Percentiles rank a stretch among this genome's conserved stretches.
phyloP scores from a whole-genome alignment of 2,329 filamentous ascomycete species.

The Cladosporium oxysporum region DNA sequence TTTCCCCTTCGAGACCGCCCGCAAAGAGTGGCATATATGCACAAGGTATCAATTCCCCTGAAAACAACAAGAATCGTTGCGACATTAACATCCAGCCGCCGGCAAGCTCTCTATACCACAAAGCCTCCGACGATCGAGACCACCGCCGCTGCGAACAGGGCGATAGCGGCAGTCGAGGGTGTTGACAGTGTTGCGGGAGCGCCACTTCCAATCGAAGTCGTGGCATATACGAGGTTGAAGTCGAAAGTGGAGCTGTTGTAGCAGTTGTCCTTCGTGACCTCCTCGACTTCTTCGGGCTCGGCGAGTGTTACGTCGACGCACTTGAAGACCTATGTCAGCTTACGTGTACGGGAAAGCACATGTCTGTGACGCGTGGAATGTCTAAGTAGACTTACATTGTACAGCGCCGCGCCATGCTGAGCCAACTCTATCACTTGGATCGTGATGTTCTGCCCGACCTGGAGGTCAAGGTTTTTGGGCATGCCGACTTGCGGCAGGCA shows the following conservation, averaged over 20 bases:
- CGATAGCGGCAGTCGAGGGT: background rate
- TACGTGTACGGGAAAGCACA: background rate
- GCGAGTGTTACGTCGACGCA: conserved; percentile 95
- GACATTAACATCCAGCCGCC: background rate
- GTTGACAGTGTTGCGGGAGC: background rate
- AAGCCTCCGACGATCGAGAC: background rate
- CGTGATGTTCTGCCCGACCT: conserved; percentile 83
- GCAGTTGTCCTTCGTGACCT: conserved; percentile 81
- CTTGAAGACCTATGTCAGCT: conserved; percentile 46
- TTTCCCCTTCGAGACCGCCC: background rate
- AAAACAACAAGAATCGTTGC: background rate
- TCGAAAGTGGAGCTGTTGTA: conserved; percentile 78
- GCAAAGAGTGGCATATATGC: conserved; percentile 10
- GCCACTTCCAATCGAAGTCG: background rate
- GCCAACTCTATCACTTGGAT: conserved; percentile 86
- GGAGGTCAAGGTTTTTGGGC: conserved; percentile 68
- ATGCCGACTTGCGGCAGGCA: conserved; percentile 89
- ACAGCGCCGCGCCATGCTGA: conserved; percentile 79
- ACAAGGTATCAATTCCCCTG: conserved; percentile 2
- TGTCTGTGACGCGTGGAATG: background rate
- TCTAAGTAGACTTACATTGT: conserved; percentile 67
- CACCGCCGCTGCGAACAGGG: background rate
- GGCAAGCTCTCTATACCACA: background rate
- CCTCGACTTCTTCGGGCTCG: conserved; percentile 71
- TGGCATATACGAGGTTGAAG: conserved; percentile 54